Evolutionary conservation across 192 early-diverging fungal species (phyloP), one percentile per base, ranked within the genome.

Genomic region (Globomyces pollinis-pini): DNA sequence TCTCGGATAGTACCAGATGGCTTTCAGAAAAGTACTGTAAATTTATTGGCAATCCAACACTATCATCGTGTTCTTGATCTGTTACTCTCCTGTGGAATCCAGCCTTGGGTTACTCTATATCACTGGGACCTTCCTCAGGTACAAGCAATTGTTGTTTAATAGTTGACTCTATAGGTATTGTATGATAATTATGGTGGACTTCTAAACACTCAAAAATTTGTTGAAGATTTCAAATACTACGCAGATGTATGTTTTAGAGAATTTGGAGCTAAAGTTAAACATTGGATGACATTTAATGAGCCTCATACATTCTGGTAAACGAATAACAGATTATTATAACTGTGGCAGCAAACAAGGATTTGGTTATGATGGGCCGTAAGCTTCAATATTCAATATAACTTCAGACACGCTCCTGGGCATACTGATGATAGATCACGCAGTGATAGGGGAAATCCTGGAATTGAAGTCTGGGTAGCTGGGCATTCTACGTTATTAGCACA

Each of bases 211-310:
- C 53, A 59, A 6, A 43, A 65, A 51, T 77, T 67, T 41, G 7
- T 45, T 15, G 2, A 1, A 5, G 73, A 78, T 53, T 74, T 74
- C 57, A 21, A 24, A 12, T 39, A 61, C 35, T 74, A 76, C 32
- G 72, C 67, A 15, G 56, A 70, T 29, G 45, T 66, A 11, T 28
- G 26, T 28, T 74, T 73, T 63, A 21, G 34, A 28, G 44, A 33
- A n/a, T 76, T 78, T 56, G 73, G 73, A 16, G 31, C 32, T 3
- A 52, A 70, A 23, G 74, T 78, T 26, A 78, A 77, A 63, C 26
- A 66, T 30, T 74, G 73, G 73, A 39, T 75, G 2, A 74, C 73
- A 15, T 64, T 74, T 59, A 74, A 74, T 41, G 73, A 74, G 38
- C 73, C 73, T 26, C 24, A 23, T 31, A 39, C 50, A 12, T 74